phyloP scores from a whole-genome alignment of 2,329 filamentous ascomycete genomes.

The Exophiala bonariae region DNA sequence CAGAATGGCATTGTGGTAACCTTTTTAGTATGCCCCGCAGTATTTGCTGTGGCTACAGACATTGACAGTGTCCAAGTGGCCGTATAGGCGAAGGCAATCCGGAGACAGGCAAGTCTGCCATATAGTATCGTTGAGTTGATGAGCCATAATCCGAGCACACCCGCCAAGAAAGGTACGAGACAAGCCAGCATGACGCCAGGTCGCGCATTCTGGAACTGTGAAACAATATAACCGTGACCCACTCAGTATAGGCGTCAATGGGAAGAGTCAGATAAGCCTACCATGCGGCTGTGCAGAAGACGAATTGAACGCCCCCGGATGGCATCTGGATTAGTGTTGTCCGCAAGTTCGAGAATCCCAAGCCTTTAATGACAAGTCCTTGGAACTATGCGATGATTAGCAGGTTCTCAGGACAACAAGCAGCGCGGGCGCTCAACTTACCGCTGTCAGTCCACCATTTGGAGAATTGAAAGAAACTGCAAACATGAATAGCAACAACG shows the following conservation, averaged over 20 bases:
- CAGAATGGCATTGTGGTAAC: slow-evolving; percentile 32
- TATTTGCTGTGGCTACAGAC: slow-evolving; percentile 29
- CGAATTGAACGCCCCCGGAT: background rate
- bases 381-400: slow-evolving; percentile 14
- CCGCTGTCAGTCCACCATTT: slow-evolving; percentile 35
- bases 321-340: slow-evolving; percentile 2
- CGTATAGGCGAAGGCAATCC: slow-evolving; percentile 12
- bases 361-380: slow-evolving; percentile 1
- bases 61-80: slow-evolving; percentile 19
- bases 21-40: slow-evolving; percentile 35
- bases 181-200: slow-evolving; percentile 13
- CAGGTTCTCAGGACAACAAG: slow-evolving; percentile 16
- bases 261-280: no score
- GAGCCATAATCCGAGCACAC: slow-evolving; percentile 15
- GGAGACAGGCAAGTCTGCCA: slow-evolving; percentile 21
- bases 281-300: no score
- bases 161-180: slow-evolving; percentile 13
- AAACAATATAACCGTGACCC: no score
- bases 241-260: no score
- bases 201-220: slow-evolving; percentile 3
- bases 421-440: slow-evolving; percentile 14
- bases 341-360: slow-evolving; percentile 6
- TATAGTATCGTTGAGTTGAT: slow-evolving; percentile 17
- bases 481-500: slow-evolving; percentile 25
- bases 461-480: slow-evolving; percentile 28